Evolutionary conservation across 495 filamentous ascomycete genomes (phyloP), one percentile per base, ranked within the genome.

Genomic region (Aspergillus mulundensis): DNA sequence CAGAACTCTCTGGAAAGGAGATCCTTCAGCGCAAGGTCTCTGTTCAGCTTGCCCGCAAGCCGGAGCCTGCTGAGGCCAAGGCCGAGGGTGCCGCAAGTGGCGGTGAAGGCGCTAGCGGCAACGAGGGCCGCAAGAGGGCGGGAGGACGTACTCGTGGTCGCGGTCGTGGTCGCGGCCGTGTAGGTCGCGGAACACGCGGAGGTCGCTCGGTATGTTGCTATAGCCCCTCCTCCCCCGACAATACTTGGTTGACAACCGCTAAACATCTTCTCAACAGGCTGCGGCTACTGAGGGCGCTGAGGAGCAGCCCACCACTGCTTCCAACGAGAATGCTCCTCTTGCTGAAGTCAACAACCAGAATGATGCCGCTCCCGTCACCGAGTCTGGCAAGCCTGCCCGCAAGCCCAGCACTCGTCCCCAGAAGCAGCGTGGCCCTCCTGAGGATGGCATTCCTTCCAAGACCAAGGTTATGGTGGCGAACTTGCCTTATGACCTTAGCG

Each of bases 401-500:
- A 80, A 81, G 70, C 59, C 74, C 54, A 75, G 73, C 65, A 69
- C 66, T 32, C 77, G 77, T 50, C 67, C 72, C 58, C 78, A 80
- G 66, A 77, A 79, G 68, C 79, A 96, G 81, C 92, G 94, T 68
- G 94, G 94, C 41, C 94, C 94, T 45, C 94, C 94, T 21, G 94
- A 96, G 72, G 95, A 98, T 72, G 94, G 94, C 57, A 91, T 98
- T 64, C 90, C 95, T 12, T 96, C 91, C 72, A 95, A 96, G 85
- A 98, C 87, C 77, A 98, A 98, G 87, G 91, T 98, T 76, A 98
- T 98, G 94, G 94, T 98, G 62, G 94, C 94, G 61, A 98, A 98
- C 80, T 83, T 98, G 19, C 94, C 94, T 18, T 98, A 98, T 70
- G 94, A 98, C 75, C 81, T 97, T 62, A 92, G 84, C 64, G 95